A percentile compares a stretch with the other conserved stretches of the same genome.
phyloP scores from a whole-genome alignment of 2,329 filamentous ascomycete species.

The Cadophora malorum region DNA sequence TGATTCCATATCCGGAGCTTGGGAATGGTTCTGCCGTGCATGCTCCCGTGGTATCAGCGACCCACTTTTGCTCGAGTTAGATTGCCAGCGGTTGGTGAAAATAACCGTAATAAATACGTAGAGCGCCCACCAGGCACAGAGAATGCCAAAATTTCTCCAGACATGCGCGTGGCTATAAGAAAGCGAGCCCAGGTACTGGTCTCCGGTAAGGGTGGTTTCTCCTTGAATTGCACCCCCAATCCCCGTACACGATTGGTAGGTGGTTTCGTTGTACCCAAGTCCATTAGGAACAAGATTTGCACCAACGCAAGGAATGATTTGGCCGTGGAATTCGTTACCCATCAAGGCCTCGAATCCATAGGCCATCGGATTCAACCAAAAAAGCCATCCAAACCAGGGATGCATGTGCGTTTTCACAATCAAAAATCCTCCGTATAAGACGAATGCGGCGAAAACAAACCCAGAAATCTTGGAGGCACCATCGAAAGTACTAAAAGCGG shows the following conservation, averaged over 20 bases:
- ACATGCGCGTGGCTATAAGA: slow-evolving; percentile 59
- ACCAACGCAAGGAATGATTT: slow-evolving; percentile 58
- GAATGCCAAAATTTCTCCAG: slow-evolving; percentile 67
- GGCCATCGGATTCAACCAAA: slow-evolving; percentile 70
- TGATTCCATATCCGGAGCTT: too few relatives aligned
- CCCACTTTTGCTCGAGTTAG: slow-evolving; percentile 57
- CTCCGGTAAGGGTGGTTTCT: slow-evolving; percentile 58
- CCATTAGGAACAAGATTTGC: slow-evolving; percentile 59
- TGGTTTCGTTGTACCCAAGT: slow-evolving; percentile 52
- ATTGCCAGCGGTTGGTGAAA: slow-evolving; percentile 63
- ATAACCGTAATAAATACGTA: slow-evolving; percentile 64
- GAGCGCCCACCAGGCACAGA: slow-evolving; percentile 67
- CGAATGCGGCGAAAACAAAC: slow-evolving; percentile 56
- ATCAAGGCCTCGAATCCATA: slow-evolving; percentile 74
- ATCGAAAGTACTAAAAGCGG: slow-evolving; percentile 61
- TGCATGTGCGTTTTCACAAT: slow-evolving; percentile 69
- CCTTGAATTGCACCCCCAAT: slow-evolving; percentile 61
- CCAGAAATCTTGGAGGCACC: slow-evolving; percentile 63
- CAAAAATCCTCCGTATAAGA: slow-evolving; percentile 70
- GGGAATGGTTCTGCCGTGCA: slow-evolving; percentile 47
- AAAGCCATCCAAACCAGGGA: slow-evolving; percentile 61
- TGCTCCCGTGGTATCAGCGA: slow-evolving; percentile 69
- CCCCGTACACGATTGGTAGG: slow-evolving; percentile 61
- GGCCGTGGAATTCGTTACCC: slow-evolving; percentile 71
- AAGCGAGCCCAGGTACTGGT: slow-evolving; percentile 61